phyloP scores from a whole-genome alignment of 441 rosid species.

The Rhodomyrtus psidioides region DNA sequence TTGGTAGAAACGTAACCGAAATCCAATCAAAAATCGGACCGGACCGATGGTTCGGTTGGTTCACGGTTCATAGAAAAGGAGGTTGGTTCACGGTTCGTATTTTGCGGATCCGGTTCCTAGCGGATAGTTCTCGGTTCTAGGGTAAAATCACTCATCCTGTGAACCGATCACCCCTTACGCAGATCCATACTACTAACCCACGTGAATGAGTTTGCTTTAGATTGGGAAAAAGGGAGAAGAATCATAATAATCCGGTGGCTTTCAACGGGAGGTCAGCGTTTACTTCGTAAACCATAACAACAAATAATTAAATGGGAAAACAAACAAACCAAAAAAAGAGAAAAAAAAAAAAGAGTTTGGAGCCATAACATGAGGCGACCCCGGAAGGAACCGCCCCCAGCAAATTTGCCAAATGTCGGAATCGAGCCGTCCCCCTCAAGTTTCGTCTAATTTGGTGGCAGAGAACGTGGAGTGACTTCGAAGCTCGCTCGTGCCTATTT shows the following conservation, averaged over 20 bases:
- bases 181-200: neutral
- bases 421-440: neutral
- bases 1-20: too few species aligned
- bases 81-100: too few species aligned
- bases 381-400: neutral
- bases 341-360: neutral
- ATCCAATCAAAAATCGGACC: too few species aligned
- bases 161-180: too few species aligned
- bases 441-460: constrained; percentile 4
- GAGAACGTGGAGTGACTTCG: constrained; percentile 35
- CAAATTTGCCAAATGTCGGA: neutral
- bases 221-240: neutral
- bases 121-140: too few species aligned
- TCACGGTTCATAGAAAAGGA: too few species aligned
- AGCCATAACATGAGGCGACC: neutral
- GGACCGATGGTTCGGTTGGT: too few species aligned
- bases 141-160: too few species aligned
- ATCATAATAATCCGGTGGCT: neutral
- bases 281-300: neutral
- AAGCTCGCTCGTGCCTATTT: constrained; percentile 4
- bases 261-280: neutral
- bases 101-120: too few species aligned
- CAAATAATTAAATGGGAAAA: neutral
- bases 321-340: neutral
- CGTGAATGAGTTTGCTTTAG: neutral